Percentiles rank a stretch among this genome's conserved stretches.
phyloP scores from a whole-genome alignment of 2,329 filamentous ascomycete genomes.

The Aspergillus flavus region DNA sequence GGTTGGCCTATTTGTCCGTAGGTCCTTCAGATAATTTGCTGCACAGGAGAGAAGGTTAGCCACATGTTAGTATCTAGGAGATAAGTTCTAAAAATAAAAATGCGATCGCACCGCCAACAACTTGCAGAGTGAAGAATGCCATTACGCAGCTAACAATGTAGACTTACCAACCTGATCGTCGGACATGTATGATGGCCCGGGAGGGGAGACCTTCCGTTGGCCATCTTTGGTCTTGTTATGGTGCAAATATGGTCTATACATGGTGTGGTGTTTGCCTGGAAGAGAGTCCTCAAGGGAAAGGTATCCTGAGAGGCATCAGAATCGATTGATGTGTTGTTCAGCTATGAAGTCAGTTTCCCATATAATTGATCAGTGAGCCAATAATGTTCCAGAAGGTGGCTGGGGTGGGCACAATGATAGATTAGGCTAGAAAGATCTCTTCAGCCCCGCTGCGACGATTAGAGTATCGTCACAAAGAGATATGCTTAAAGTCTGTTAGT shows the following conservation, averaged over 20 bases:
- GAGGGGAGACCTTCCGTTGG: slow-evolving; percentile 50
- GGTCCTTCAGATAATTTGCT: slow-evolving; percentile 63
- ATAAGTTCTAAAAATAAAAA: not conserved
- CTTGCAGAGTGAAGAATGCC: slow-evolving; percentile 20
- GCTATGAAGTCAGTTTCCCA: slow-evolving; percentile 21
- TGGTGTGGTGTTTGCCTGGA: slow-evolving; percentile 28
- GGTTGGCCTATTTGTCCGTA: slow-evolving; percentile 59
- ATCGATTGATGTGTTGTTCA: slow-evolving; percentile 18
- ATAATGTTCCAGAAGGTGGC: slow-evolving; percentile 18
- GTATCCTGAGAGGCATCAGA: slow-evolving; percentile 7
- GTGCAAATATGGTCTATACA: slow-evolving; percentile 37
- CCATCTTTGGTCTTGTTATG: slow-evolving; percentile 36
- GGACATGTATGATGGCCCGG: slow-evolving; percentile 50
- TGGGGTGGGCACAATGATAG: slow-evolving; percentile 15
- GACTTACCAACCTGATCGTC: slow-evolving; percentile 50
- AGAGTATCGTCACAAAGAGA: slow-evolving; percentile 2
- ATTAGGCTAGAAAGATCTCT: slow-evolving; percentile 19
- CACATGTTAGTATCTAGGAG: slow-evolving; percentile 13
- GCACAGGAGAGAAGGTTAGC: slow-evolving; percentile 15
- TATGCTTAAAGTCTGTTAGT: slow-evolving; percentile 17
- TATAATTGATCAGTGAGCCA: slow-evolving; percentile 17
- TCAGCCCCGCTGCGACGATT: slow-evolving; percentile 6
- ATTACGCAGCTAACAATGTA: slow-evolving; percentile 21
- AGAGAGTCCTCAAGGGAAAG: not conserved
- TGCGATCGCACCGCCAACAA: slow-evolving; percentile 19